phyloP scores from a whole-genome alignment of 306 rosid genomes.

The Cicer yamashitae region DNA sequence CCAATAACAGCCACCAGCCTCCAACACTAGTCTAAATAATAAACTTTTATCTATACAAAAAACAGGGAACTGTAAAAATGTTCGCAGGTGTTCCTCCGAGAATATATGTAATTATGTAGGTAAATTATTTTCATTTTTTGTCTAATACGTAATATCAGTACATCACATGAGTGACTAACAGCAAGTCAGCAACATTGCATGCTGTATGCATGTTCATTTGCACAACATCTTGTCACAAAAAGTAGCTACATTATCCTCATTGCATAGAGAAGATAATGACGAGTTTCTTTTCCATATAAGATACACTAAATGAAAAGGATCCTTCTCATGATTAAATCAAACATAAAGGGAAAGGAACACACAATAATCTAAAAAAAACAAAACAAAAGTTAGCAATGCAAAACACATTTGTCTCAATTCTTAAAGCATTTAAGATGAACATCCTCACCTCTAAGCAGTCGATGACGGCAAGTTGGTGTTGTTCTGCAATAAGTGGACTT shows the following conservation, averaged over 20 bases:
- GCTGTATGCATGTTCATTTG: constrained; percentile 4
- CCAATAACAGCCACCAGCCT: not conserved
- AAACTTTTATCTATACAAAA: not conserved
- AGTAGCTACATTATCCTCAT: constrained; percentile 6
- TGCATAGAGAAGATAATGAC: constrained; percentile 17
- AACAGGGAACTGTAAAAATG: constrained; percentile 5
- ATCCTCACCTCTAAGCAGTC: constrained; percentile 93
- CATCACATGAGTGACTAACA: not conserved
- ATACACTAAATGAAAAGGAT: not conserved
- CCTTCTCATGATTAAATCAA: not conserved
- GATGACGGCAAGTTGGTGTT: constrained; percentile 95
- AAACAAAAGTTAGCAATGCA: constrained; percentile 9
- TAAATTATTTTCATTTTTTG: not conserved
- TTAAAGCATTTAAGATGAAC: constrained; percentile 29
- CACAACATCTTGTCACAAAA: not conserved
- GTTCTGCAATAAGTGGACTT: constrained; percentile 90
- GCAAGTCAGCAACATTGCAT: not conserved
- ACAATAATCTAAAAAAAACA: not conserved
- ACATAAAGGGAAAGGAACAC: constrained; percentile 24
- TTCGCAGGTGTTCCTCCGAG: not conserved
- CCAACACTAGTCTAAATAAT: not conserved
- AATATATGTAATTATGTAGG: not conserved
- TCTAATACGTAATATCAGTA: not conserved
- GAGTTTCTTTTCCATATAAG: constrained; percentile 12
- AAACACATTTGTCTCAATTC: constrained; percentile 28